Evolutionary conservation across 2,329 filamentous ascomycete species (phyloP).

Genomic region (Colletotrichum sp.): DNA sequence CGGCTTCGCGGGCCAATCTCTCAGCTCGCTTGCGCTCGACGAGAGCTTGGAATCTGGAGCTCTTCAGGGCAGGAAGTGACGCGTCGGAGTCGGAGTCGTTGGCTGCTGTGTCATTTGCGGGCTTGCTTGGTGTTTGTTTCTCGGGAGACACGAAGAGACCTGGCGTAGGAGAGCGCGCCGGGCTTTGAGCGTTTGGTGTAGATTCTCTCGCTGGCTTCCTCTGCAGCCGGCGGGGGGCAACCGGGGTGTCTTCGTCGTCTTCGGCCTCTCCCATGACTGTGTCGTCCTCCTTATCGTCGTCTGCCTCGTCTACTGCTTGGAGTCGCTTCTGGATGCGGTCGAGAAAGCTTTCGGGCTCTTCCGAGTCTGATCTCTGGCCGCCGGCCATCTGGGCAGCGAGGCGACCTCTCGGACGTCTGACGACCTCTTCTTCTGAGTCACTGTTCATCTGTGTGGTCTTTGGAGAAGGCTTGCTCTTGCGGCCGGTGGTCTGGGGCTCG

Average conservation of each 20-base stretch:
- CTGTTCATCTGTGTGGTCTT: not conserved
- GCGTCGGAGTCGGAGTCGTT: slow-evolving; percentile 47
- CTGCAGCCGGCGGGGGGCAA: slow-evolving; percentile 43
- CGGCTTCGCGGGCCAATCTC: slow-evolving; percentile 68
- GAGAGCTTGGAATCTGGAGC: slow-evolving; percentile 71
- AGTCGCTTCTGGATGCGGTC: slow-evolving; percentile 50
- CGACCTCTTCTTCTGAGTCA: slow-evolving; percentile 31
- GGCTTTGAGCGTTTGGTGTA: slow-evolving; percentile 34
- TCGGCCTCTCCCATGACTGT: slow-evolving; percentile 33
- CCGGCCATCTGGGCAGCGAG: slow-evolving; percentile 66
- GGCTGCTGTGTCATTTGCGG: slow-evolving; percentile 20
- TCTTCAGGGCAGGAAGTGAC: slow-evolving; percentile 51
- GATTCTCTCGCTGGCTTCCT: slow-evolving; percentile 38
- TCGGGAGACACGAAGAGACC: slow-evolving; percentile 62
- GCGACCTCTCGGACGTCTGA: slow-evolving; percentile 61
- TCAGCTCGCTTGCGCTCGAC: slow-evolving; percentile 77
- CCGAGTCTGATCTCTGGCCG: slow-evolving; percentile 23
- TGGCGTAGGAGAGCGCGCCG: slow-evolving; percentile 34
- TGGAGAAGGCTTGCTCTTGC: no score
- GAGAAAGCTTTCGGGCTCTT: slow-evolving; percentile 35
- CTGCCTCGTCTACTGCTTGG: slow-evolving; percentile 27
- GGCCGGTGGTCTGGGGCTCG: slow-evolving; percentile 12
- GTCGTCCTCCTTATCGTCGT: slow-evolving; percentile 32
- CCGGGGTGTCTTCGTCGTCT: slow-evolving; percentile 44
- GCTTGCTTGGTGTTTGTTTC: slow-evolving; percentile 33